Conservation (phyloP, 169 alveolate species). For the Plasmodium gaboni region DNA sequence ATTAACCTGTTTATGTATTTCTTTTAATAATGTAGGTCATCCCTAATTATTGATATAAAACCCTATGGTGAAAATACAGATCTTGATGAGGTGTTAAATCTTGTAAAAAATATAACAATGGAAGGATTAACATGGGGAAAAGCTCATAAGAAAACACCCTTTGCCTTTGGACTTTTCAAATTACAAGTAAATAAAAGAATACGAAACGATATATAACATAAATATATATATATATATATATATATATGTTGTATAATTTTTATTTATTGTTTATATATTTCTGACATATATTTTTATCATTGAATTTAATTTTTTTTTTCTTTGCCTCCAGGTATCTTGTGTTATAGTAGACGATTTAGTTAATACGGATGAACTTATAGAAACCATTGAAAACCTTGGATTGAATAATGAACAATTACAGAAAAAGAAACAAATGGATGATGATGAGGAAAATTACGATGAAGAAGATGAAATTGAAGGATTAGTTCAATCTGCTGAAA, state of each 20-base stretch:
- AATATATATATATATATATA: no score
- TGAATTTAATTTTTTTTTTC: background rate
- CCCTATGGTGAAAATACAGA: conserved; percentile 88
- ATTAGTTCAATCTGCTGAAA: conserved; percentile 90
- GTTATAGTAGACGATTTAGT: conserved; percentile 89
- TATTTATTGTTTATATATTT: background rate
- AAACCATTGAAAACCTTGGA: conserved; percentile 88
- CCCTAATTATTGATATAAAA: conserved; percentile 88
- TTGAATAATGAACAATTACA: conserved; percentile 84
- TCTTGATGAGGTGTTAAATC: conserved; percentile 85
- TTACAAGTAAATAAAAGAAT: conserved; percentile 78
- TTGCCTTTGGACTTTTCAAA: conserved; percentile 90
- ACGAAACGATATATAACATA: no score
- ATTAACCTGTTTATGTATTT: background rate
- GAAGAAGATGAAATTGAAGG: conserved; percentile 85
- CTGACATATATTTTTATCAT: background rate
- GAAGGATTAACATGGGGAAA: conserved; percentile 92
- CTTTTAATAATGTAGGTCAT: conserved; percentile 81
- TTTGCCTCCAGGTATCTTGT: conserved; percentile 81
- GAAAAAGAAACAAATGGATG: conserved; percentile 77
- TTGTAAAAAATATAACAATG: conserved; percentile 83
- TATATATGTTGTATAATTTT: background rate
- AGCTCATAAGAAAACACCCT: conserved; percentile 88
- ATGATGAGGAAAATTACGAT: conserved; percentile 83
- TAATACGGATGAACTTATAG: conserved; percentile 87